phyloP scores from a whole-genome alignment of 768 basidiomycete species.

The Leccinum barrowsii region DNA sequence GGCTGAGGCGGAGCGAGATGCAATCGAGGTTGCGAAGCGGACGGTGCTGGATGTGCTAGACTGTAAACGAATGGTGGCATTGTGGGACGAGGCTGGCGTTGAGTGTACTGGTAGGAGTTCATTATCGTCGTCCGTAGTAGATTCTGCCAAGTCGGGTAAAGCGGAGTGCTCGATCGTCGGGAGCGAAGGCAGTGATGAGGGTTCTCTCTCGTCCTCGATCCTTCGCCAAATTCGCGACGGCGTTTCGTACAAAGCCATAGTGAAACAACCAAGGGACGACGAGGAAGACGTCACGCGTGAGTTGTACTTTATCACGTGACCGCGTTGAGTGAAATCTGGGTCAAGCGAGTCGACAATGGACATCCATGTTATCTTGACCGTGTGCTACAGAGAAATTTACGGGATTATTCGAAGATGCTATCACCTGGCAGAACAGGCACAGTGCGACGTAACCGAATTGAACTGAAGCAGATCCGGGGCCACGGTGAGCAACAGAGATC shows the following conservation, averaged over 20 bases:
- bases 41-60: constrained; percentile 47
- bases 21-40: constrained; percentile 52
- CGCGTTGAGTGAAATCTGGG: constrained; percentile 10
- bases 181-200: constrained; percentile 79
- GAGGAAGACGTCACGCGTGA: constrained; percentile 13
- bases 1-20: constrained; percentile 37
- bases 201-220: constrained; percentile 73
- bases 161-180: constrained; percentile 67
- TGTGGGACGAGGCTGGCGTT: constrained; percentile 56
- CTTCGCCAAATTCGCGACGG: constrained; percentile 83
- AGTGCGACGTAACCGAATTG: too few species aligned
- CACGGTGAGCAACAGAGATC: too few species aligned
- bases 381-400: too few species aligned
- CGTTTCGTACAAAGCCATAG: constrained; percentile 63
- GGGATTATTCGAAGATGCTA: too few species aligned
- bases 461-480: too few species aligned
- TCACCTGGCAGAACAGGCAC: too few species aligned
- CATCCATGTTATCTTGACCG: too few species aligned
- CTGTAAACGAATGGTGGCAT: constrained; percentile 49
- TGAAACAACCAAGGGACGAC: background rate
- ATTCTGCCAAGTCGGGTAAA: constrained; percentile 33
- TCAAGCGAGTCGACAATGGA: too few species aligned
- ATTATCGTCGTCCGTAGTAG: constrained; percentile 39
- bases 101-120: constrained; percentile 59
- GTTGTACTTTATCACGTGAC: constrained; percentile 22